A percentile compares a stretch with the other conserved stretches of the same genome.
These are phyloP conservation scores for Phytophthora palmivora DNA, from an alignment of 352 stramenopile species.

Conservation along the genomic window DNA sequence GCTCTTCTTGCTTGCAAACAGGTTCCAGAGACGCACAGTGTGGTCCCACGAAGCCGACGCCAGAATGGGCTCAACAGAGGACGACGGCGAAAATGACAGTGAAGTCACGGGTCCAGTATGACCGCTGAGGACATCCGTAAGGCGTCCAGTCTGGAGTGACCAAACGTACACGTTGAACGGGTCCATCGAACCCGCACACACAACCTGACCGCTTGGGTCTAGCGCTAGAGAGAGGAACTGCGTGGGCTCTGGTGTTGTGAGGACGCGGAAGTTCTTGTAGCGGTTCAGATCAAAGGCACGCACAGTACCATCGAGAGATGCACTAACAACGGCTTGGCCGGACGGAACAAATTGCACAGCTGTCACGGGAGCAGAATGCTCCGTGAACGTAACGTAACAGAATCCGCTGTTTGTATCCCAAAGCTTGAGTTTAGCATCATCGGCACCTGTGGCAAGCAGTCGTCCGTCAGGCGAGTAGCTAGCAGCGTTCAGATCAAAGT, in stretches of 20 bases:
- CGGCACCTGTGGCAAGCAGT: conserved; percentile 96
- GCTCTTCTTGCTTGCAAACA: conserved; percentile 97
- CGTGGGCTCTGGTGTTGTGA: conserved; percentile 96
- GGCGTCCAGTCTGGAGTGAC: conserved; percentile 96
- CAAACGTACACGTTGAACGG: conserved; percentile 99
- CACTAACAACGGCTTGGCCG: conserved; percentile 94
- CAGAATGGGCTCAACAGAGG: conserved; percentile 86
- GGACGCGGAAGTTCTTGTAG: conserved; percentile 99
- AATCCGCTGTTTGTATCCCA: conserved; percentile 99
- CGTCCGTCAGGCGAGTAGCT: conserved; percentile 98
- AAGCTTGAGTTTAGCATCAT: conserved; percentile 99
- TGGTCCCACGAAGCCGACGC: conserved; percentile 98
- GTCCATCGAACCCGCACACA: conserved; percentile 95
- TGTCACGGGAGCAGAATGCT: conserved; percentile 97
- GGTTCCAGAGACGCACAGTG: conserved; percentile 98
- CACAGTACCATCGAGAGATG: conserved; percentile 98
- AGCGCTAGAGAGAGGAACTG: conserved; percentile 98
- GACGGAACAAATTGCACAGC: conserved; percentile 95
- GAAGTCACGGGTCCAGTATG: conserved; percentile 97
- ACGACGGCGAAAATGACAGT: conserved; percentile 92
- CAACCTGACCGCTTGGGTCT: conserved; percentile 97
- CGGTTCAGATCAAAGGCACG: conserved; percentile 98
- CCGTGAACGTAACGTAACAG: conserved; percentile 99
- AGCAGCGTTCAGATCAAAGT: conserved; percentile 97
- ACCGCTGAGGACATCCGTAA: conserved; percentile 98